Evolutionary conservation across 352 stramenopile species (phyloP).

Genomic region (Elongisporangium anandrum): DNA sequence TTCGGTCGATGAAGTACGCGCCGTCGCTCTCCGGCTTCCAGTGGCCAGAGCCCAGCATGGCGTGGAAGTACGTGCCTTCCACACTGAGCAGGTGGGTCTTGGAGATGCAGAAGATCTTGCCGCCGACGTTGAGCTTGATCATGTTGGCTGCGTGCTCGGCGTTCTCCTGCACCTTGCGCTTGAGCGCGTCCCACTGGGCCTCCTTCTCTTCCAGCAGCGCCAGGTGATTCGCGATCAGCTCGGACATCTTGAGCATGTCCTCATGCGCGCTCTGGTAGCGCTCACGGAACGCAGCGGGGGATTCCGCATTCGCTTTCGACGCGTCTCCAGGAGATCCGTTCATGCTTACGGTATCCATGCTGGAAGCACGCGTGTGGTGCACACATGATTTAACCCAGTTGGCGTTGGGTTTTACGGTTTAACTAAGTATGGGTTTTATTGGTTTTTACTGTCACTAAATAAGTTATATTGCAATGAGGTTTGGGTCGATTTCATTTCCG

Average conservation of each 20-base stretch:
- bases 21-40: not conserved
- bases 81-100: conserved; percentile 10
- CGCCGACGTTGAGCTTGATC: conserved; percentile 15
- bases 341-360: too few species aligned
- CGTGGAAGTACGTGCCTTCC: conserved; percentile 14
- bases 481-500: too few species aligned
- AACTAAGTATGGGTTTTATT: too few species aligned
- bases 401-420: not conserved
- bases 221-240: not conserved
- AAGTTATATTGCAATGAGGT: too few species aligned
- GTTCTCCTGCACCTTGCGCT: conserved; percentile 1
- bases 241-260: not conserved
- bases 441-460: too few species aligned
- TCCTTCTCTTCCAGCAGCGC: not conserved
- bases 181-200: not conserved
- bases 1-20: conserved; percentile 1
- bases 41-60: not conserved
- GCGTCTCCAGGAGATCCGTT: too few species aligned
- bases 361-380: too few species aligned
- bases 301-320: not conserved
- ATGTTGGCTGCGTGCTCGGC: not conserved
- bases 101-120: conserved; percentile 9
- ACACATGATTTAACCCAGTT: not conserved
- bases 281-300: not conserved
- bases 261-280: not conserved